Evolutionary conservation across 208 protist species (phyloP).

Genomic region (Herpetomonas samuelpessoai): DNA sequence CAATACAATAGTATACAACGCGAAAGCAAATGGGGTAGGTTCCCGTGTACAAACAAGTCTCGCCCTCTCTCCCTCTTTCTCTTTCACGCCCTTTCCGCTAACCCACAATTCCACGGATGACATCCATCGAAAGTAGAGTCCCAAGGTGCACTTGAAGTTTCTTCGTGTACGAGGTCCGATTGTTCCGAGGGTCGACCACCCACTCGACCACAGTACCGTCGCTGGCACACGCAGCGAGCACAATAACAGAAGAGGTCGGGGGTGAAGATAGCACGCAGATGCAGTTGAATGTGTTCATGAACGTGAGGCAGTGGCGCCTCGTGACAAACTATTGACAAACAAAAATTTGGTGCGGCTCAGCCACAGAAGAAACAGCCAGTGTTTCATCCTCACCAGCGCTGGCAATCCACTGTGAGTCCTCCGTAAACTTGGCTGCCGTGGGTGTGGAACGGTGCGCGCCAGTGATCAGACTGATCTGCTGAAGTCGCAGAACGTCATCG

Average conservation of each 20-base stretch:
- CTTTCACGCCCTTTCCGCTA: too few species aligned
- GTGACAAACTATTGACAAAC: conserved; percentile 60
- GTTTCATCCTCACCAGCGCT: conserved; percentile 79
- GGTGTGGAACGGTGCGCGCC: conserved; percentile 49
- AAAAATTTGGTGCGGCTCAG: conserved; percentile 41
- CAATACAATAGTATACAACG: too few species aligned
- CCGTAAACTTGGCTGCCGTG: conserved; percentile 65
- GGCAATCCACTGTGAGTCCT: conserved; percentile 73
- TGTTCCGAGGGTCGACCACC: conserved; percentile 64
- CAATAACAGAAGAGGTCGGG: conserved; percentile 62
- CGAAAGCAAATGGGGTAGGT: too few species aligned
- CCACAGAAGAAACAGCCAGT: conserved; percentile 55
- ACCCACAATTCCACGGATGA: conserved; percentile 17
- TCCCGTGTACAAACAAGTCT: too few species aligned
- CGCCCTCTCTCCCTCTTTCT: too few species aligned
- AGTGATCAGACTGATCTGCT: conserved; percentile 57
- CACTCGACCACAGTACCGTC: conserved; percentile 81
- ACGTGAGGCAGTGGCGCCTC: conserved; percentile 67
- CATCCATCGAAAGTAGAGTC: conserved; percentile 62
- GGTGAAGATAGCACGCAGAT: conserved; percentile 67
- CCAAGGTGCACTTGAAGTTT: conserved; percentile 78
- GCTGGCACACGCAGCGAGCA: conserved; percentile 69
- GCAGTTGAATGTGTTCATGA: conserved; percentile 83
- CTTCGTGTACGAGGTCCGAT: conserved; percentile 52
- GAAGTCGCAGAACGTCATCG: conserved; percentile 39